These are phyloP conservation scores for Phytophthora constricta DNA, from an alignment of 352 stramenopile species.

Conservation along the genomic window DNA sequence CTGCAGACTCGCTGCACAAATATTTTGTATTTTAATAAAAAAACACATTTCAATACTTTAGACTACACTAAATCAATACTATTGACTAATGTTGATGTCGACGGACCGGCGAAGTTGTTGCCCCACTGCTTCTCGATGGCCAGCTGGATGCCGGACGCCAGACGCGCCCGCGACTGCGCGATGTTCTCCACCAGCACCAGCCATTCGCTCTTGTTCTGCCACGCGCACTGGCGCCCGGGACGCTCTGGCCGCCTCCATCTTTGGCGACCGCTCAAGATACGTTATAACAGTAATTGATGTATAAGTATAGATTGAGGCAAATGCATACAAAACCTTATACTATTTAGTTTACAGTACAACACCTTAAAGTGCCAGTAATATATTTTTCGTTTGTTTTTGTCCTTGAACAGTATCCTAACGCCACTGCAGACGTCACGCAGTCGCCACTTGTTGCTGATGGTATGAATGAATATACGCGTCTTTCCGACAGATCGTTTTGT, in stretches of 20 bases:
- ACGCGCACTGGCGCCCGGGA: conserved; percentile 28
- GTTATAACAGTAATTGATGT: too few relatives aligned
- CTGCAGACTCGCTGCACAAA: conserved; percentile 54
- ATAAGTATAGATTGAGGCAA: too few relatives aligned
- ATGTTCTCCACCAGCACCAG: conserved; percentile 84
- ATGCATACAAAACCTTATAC: too few relatives aligned
- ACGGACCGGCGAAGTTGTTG: conserved; percentile 72
- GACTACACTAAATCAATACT: too few relatives aligned
- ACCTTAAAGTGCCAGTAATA: too few relatives aligned
- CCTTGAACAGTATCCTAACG: too few relatives aligned
- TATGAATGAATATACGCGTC: background rate
- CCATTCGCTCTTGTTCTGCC: conserved; percentile 80
- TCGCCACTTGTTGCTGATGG: too few relatives aligned
- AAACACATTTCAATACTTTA: conserved; percentile 2
- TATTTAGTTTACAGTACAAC: too few relatives aligned
- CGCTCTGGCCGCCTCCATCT: conserved; percentile 17
- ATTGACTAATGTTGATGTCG: too few relatives aligned
- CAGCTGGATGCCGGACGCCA: conserved; percentile 77
- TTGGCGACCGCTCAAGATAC: conserved; percentile 31
- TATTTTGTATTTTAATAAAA: conserved; percentile 6
- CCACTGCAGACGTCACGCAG: too few relatives aligned
- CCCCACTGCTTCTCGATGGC: conserved; percentile 85
- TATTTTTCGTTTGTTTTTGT: too few relatives aligned
- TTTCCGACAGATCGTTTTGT: background rate
- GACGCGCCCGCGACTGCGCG: conserved; percentile 70